Evolutionary conservation across 2,329 filamentous ascomycete species (phyloP), one percentile per base, ranked within the genome.

Genomic region (Helotiales sp.): DNA sequence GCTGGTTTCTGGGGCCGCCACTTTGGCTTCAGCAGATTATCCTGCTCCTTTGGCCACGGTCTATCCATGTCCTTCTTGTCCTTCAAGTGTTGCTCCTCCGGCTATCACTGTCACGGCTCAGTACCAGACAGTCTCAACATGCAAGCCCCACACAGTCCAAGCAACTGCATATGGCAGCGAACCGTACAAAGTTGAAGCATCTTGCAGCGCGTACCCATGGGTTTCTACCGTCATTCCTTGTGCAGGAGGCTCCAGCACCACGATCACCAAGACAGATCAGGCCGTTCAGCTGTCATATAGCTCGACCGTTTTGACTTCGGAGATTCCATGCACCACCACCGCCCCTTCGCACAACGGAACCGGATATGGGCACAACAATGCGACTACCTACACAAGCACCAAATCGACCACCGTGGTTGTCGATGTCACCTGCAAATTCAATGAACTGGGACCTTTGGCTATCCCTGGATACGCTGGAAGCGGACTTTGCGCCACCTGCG

Each of bases 111-210:
- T 69, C 52, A 69, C 64, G 2, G n/a, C 45, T 6, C 68, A 69
- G 49, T 69, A 69, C 20, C 68, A 69, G 37, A 28, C 68, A n/a
- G 65, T 69, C 5, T 67, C 65, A 32, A 63, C 68, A 17, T 67
- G 61, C 47, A 54, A 10, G n/a, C 68, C 68, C 22, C 28, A 28
- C 20, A 47, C 37, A 49, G 13, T 32, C 1, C 6, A 20, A 20
- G 30, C 28, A 30, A 65, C 43, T 11, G 20, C 47, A 32, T n/a
- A 28, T 7, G 37, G 24, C 20, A 32, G 13, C 10, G 37, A 32
- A 10, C 17, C 20, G 22, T 65, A 63, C 50, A 32, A 57, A 1
- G 37, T 40, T 26, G 65, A 62, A 6, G 40, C 64, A 8, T 10
- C 50, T 17, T 64, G 62, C 55, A 47, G 24, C 24, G 45, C 55